phyloP scores from a whole-genome alignment of 139 green algal genomes.

The Tetradesmus obliquus region DNA sequence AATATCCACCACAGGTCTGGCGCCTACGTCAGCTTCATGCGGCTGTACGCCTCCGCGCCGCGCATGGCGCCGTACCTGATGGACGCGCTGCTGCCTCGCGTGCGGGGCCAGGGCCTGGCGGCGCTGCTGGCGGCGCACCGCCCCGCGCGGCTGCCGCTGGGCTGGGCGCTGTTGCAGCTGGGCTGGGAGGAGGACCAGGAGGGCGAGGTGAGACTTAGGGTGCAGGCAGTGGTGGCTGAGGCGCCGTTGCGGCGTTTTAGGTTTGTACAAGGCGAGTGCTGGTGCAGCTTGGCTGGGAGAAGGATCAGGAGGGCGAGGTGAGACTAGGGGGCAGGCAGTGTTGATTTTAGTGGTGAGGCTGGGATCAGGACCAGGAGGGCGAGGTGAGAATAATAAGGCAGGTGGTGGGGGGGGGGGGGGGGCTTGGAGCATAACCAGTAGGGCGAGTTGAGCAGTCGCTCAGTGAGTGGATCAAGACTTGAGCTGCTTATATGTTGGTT shows the following conservation, averaged over 20 bases:
- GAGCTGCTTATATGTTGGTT: no score
- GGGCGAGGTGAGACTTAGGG: conserved; percentile 32
- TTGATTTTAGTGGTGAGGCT: no score
- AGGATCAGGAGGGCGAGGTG: no score
- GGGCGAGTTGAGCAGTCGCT: no score
- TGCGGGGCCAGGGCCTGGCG: conserved; percentile 37
- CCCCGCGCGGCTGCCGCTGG: conserved; percentile 48
- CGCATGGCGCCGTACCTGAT: conserved; percentile 80
- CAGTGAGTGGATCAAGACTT: no score
- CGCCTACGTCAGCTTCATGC: conserved; percentile 58
- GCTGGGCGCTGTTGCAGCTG: conserved; percentile 23
- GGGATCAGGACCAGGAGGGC: neutral
- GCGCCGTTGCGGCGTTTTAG: neutral
- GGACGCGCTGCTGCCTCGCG: conserved; percentile 62
- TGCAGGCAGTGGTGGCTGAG: no score
- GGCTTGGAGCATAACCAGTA: no score
- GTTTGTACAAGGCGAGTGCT: neutral
- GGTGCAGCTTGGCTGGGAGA: neutral
- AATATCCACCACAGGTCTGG: conserved; percentile 23
- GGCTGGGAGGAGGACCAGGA: conserved; percentile 52
- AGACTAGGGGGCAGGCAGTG: no score
- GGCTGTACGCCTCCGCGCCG: conserved; percentile 64
- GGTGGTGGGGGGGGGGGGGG: no score
- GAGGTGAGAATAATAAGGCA: neutral
- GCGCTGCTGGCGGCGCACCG: conserved; percentile 32